Percentiles rank a stretch among this genome's conserved stretches.
These are phyloP conservation scores for Cryptococcus maquisensis DNA, from an alignment of 1,284 basidiomycete genomes.

Conservation along the genomic window DNA sequence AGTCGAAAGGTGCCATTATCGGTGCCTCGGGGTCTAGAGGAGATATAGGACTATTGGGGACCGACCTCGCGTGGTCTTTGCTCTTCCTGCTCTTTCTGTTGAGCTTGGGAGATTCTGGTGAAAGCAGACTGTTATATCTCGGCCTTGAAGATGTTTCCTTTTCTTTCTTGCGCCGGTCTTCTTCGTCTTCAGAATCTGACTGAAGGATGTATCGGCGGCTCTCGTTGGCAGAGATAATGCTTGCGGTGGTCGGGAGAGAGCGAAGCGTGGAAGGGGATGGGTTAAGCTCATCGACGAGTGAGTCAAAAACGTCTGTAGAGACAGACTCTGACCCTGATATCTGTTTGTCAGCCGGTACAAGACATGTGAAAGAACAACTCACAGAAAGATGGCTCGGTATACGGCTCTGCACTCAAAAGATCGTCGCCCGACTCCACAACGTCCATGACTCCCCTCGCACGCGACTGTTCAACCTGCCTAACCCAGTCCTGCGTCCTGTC, in stretches of 20 bases:
- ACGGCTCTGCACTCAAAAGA: too few relatives aligned
- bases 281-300: slow-evolving; percentile 11
- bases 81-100: neutral
- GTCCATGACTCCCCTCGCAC: neutral
- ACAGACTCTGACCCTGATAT: slow-evolving; percentile 7
- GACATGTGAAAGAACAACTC: neutral
- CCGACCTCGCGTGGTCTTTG: neutral
- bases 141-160: too few relatives aligned
- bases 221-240: slow-evolving; percentile 10
- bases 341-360: neutral
- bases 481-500: neutral
- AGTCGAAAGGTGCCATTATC: neutral
- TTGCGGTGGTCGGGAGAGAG: slow-evolving; percentile 11
- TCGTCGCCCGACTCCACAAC: neutral
- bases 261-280: neutral
- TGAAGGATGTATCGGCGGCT: slow-evolving; percentile 5
- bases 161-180: neutral
- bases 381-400: too few relatives aligned
- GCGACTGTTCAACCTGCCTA: neutral
- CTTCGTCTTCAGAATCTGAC: slow-evolving; percentile 4
- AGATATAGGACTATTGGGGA: neutral
- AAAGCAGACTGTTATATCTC: neutral
- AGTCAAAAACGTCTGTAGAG: slow-evolving; percentile 16
- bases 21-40: neutral
- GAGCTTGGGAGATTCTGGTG: neutral